Evolutionary conservation across 192 early-diverging fungal species (phyloP).

Genomic region (Linnemannia zychae): DNA sequence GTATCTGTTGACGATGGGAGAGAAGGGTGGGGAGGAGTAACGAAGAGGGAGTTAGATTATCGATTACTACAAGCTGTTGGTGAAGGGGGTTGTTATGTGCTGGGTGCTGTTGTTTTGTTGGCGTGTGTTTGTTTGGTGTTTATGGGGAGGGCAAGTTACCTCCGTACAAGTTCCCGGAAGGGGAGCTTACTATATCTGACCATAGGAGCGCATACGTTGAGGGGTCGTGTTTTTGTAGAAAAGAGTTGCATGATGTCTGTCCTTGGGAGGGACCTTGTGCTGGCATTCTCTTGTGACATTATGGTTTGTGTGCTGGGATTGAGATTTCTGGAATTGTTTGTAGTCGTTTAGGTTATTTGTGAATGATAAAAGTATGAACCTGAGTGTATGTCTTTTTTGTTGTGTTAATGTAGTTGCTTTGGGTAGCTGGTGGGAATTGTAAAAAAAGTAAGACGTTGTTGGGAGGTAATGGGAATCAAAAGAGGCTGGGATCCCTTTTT

Average conservation of each 20-base stretch:
- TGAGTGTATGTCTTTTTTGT: too few relatives aligned
- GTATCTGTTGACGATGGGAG: constrained; percentile 68
- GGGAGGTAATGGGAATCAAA: too few relatives aligned
- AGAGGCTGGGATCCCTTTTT: too few relatives aligned
- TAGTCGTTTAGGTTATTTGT: too few relatives aligned
- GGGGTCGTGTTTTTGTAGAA: constrained; percentile 26
- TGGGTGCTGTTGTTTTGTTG: too few relatives aligned
- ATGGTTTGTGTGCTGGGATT: not conserved
- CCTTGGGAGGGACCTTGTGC: constrained; percentile 25
- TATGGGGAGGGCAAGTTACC: constrained; percentile 66
- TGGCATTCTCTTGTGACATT: not conserved
- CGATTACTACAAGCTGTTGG: not conserved
- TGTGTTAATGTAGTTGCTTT: too few relatives aligned
- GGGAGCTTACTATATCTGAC: constrained; percentile 96
- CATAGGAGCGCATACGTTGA: constrained; percentile 96
- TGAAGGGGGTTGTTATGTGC: too few relatives aligned
- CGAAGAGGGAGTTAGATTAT: not conserved
- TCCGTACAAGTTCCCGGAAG: constrained; percentile 87
- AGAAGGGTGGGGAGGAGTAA: not conserved
- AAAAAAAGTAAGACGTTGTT: too few relatives aligned
- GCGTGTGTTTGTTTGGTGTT: too few relatives aligned
- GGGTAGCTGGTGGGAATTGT: too few relatives aligned
- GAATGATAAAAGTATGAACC: too few relatives aligned
- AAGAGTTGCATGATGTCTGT: constrained; percentile 51
- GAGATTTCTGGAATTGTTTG: not conserved